Conservation (phyloP, 2,329 filamentous ascomycete species). For the Thielaviopsis punctulata region DNA sequence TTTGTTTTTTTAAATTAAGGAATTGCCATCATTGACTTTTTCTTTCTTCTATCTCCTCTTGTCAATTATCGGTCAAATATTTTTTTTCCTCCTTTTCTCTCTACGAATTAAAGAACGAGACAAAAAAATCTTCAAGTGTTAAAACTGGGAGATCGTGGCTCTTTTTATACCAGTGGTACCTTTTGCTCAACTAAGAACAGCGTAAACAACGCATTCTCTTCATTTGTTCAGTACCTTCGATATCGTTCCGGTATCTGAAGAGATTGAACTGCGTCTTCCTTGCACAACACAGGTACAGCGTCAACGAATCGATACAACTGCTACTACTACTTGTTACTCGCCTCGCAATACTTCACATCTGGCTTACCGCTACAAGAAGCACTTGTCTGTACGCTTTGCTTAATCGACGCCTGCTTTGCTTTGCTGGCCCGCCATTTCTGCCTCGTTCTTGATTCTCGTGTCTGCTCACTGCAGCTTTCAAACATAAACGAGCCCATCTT, state of each 20-base stretch:
- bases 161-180: not conserved
- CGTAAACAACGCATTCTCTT: not conserved
- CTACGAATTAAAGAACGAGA: not conserved
- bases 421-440: slow-evolving; percentile 5
- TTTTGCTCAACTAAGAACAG: not conserved
- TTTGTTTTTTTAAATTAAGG: not conserved
- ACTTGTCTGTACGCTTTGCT: no score
- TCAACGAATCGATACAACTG: not conserved
- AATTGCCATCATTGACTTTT: slow-evolving; percentile 1
- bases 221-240: not conserved
- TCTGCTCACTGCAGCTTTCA: slow-evolving; percentile 2
- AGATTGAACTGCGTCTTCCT: not conserved
- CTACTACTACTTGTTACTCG: no score
- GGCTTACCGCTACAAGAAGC: no score
- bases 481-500: slow-evolving; percentile 3
- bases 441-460: not conserved
- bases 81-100: slow-evolving; percentile 1
- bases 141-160: not conserved
- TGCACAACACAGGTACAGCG: not conserved
- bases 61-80: not conserved
- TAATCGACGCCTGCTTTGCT: slow-evolving; percentile 2
- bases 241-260: not conserved
- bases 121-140: not conserved
- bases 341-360: no score
- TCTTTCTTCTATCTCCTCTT: not conserved